A percentile compares a stretch with the other conserved stretches of the same genome.
Conservation (phyloP, 2,329 filamentous ascomycete genomes). For the Colletotrichum zoysiae region DNA sequence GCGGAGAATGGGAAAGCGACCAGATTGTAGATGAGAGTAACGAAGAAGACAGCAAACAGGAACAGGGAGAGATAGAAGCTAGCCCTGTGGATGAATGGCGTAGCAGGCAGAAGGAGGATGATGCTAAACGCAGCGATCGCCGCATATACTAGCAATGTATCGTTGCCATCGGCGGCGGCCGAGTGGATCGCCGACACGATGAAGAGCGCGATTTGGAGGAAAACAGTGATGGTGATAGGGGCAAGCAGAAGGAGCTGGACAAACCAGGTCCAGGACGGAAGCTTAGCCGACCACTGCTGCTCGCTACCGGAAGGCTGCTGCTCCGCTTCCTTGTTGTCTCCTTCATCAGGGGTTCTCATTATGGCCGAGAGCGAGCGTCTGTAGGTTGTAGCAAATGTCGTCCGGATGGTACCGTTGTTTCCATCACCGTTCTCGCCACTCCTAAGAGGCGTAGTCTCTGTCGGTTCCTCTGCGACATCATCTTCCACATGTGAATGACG, state of each 20-base stretch:
- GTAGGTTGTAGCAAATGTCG: conserved; percentile 69
- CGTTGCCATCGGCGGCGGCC: conserved; percentile 86
- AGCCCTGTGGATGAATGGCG: conserved; percentile 89
- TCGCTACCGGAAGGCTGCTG: conserved; percentile 73
- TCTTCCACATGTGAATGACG: conserved; percentile 54
- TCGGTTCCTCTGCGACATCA: conserved; percentile 54
- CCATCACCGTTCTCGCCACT: conserved; percentile 46
- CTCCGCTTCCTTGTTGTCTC: conserved; percentile 49
- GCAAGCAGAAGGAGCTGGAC: conserved; percentile 85
- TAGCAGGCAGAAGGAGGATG: conserved; percentile 79
- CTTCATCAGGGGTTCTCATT: conserved; percentile 39
- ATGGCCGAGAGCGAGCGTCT: conserved; percentile 60
- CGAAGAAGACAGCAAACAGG: conserved; percentile 75
- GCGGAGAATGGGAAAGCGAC: conserved; percentile 89
- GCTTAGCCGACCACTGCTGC: conserved; percentile 84
- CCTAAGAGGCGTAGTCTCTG: conserved; percentile 66
- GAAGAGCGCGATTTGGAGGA: conserved; percentile 81
- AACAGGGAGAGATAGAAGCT: conserved; percentile 86
- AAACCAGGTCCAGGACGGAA: conserved; percentile 90
- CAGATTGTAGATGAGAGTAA: conserved; percentile 85
- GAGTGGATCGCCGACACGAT: conserved; percentile 80
- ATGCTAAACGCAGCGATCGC: conserved; percentile 76
- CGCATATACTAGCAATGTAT: conserved; percentile 78
- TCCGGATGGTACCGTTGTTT: conserved; percentile 54
- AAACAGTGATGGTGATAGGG: conserved; percentile 81